Evolutionary conservation across 169 alveolate species (phyloP).

Genomic region (Toxoplasma gondii): DNA sequence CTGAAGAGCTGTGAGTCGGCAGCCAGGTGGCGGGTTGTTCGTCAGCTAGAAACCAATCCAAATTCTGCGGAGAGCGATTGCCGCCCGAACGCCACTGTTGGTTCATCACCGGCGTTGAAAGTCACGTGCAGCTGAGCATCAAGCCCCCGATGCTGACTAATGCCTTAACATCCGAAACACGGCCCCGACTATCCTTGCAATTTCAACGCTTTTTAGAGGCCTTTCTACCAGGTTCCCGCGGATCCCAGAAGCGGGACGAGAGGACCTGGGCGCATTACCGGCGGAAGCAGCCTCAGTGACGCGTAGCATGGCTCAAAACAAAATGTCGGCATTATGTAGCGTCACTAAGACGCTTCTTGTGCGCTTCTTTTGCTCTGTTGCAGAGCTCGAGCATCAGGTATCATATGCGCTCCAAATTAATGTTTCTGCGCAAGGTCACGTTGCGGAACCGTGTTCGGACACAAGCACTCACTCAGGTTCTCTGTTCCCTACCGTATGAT

Average conservation of each 20-base stretch:
- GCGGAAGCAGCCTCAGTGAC: no score
- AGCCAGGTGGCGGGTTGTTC: not conserved
- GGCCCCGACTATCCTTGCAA: not conserved
- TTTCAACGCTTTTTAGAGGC: not conserved
- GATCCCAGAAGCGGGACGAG: no score
- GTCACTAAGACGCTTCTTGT: slow-evolving; percentile 36
- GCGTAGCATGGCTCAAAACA: not conserved
- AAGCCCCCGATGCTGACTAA: not conserved
- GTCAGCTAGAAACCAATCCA: no score
- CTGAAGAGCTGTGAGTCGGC: no score
- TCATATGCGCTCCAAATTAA: no score
- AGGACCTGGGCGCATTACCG: no score
- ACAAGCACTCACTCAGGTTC: no score
- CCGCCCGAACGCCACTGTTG: not conserved
- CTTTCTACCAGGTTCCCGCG: no score
- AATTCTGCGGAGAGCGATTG: not conserved
- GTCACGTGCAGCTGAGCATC: not conserved
- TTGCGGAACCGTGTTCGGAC: no score
- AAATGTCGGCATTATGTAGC: slow-evolving; percentile 38
- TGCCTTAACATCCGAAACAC: not conserved
- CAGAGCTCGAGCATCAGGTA: slow-evolving; percentile 43
- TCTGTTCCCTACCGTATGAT: no score
- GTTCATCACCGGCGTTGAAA: not conserved
- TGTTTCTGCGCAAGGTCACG: no score
- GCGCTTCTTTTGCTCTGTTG: slow-evolving; percentile 42